phyloP scores from a whole-genome alignment of 2,329 filamentous ascomycete species.

The Helminthosporium solani region DNA sequence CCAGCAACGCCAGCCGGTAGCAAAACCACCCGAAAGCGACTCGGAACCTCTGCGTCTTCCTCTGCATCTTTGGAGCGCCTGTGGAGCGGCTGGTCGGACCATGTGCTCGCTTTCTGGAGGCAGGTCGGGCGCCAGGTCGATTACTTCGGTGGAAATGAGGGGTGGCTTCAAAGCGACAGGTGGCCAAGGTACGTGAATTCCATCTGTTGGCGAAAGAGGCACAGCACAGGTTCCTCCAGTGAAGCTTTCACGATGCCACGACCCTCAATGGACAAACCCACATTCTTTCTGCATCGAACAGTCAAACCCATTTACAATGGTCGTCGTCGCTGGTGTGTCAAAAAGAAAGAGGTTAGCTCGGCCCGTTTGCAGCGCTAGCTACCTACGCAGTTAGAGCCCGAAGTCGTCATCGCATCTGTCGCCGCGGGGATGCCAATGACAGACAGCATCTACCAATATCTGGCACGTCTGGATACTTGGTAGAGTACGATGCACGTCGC shows the following conservation, averaged over 20 bases:
- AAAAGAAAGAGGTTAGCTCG: background rate
- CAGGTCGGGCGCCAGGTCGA: conserved; percentile 30
- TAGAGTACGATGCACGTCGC: too few species aligned
- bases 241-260: too few species aligned
- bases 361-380: conserved; percentile 6
- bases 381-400: conserved; percentile 2
- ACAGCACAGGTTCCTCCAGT: too few species aligned
- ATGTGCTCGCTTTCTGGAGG: conserved; percentile 12
- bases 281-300: too few species aligned
- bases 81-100: conserved; percentile 25
- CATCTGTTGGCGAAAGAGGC: too few species aligned
- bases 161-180: too few species aligned
- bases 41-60: conserved; percentile 11
- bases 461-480: too few species aligned
- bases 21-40: background rate
- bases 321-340: background rate
- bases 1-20: background rate
- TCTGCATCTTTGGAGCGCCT: conserved; percentile 30
- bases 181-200: conserved; percentile 5
- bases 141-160: conserved; percentile 26
- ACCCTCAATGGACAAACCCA: too few species aligned
- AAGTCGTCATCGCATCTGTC: conserved; percentile 1
- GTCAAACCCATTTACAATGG: too few species aligned
- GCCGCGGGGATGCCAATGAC: too few species aligned
- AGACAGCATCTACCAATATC: too few species aligned